Percentiles rank a stretch among this genome's conserved stretches.
Conservation (phyloP, 2,329 filamentous ascomycete species). For the Penicillium griseofulvum region DNA sequence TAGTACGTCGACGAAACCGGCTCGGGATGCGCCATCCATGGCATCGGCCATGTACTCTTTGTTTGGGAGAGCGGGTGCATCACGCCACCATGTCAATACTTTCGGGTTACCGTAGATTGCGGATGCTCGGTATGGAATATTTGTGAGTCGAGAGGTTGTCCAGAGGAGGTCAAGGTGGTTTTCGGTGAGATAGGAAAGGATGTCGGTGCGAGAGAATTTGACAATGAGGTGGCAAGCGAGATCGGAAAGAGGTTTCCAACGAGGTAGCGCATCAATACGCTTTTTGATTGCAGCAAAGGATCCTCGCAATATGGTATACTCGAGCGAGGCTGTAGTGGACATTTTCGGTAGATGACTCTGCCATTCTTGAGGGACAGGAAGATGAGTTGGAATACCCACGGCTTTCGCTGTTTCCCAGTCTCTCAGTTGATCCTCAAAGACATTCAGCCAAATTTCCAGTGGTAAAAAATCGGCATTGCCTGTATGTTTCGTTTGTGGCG, state of each 20-base stretch:
- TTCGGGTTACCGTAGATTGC: conserved; percentile 79
- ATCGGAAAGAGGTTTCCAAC: conserved; percentile 71
- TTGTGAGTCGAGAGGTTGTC: conserved; percentile 76
- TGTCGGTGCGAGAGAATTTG: conserved; percentile 78
- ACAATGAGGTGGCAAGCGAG: conserved; percentile 85
- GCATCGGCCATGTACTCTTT: conserved; percentile 85
- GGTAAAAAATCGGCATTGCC: conserved; percentile 54
- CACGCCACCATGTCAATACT: conserved; percentile 88
- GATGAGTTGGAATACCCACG: conserved; percentile 74
- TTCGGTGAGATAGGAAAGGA: conserved; percentile 70
- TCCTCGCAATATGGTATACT: conserved; percentile 78
- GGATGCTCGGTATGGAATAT: conserved; percentile 83
- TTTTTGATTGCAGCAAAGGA: conserved; percentile 69
- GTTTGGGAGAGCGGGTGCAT: conserved; percentile 75
- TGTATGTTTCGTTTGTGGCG: conserved; percentile 19
- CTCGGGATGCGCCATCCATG: conserved; percentile 80
- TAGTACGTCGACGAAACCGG: conserved; percentile 79
- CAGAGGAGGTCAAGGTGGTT: conserved; percentile 74
- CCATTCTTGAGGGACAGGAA: conserved; percentile 74
- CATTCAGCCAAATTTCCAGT: conserved; percentile 83
- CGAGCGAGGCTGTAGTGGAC: conserved; percentile 70
- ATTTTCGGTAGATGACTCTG: conserved; percentile 60
- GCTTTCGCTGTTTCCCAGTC: conserved; percentile 90
- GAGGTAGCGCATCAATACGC: conserved; percentile 66
- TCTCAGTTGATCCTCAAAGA: conserved; percentile 71